phyloP scores from a whole-genome alignment of 306 rosid genomes.

The Luffa acutangula region DNA sequence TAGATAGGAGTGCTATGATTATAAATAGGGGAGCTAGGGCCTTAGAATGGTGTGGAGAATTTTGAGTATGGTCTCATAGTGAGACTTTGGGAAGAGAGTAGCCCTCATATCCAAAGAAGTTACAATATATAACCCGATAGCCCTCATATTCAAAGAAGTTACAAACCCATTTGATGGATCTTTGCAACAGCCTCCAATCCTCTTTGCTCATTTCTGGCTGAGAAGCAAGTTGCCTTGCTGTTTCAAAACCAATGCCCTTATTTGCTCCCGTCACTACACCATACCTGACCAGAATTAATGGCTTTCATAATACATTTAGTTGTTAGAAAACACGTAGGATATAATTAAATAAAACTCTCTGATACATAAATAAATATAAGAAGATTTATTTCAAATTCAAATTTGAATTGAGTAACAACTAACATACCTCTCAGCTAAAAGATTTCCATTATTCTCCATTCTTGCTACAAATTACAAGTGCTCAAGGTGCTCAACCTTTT shows the following conservation, averaged over 20 bases:
- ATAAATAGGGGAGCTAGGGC: too few relatives aligned
- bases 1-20: too few relatives aligned
- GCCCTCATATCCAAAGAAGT: too few relatives aligned
- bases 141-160: too few relatives aligned
- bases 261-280: conserved; percentile 50
- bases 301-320: neutral
- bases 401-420: neutral
- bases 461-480: neutral
- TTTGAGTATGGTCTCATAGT: too few relatives aligned
- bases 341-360: too few relatives aligned
- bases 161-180: conserved; percentile 31
- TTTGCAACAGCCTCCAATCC: conserved; percentile 24
- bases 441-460: conserved; percentile 11
- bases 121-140: too few relatives aligned
- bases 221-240: conserved; percentile 30
- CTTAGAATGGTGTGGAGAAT: too few relatives aligned
- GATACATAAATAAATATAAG: too few relatives aligned
- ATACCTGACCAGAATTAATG: conserved; percentile 9
- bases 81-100: too few relatives aligned
- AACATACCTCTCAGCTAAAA: conserved; percentile 16
- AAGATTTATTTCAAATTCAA: too few relatives aligned
- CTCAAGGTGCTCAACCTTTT: neutral
- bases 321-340: too few relatives aligned
- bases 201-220: conserved; percentile 34
- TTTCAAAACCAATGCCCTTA: conserved; percentile 44